Conservation (phyloP, 805 yeast species). For the Clavispora asparagi region DNA sequence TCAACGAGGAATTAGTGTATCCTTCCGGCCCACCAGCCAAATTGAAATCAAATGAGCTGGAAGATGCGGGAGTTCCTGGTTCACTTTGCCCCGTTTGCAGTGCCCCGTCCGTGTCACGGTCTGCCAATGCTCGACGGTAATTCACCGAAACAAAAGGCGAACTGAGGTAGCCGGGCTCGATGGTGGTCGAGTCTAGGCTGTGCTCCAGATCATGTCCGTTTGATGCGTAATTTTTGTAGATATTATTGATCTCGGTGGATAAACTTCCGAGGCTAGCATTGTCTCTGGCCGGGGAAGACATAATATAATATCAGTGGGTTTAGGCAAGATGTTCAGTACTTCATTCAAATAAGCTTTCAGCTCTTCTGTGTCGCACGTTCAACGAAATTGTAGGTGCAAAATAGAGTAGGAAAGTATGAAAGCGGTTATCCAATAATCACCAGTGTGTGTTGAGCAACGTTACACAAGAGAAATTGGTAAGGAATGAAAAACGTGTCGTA, state of each 20-base stretch:
- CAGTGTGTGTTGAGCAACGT: neutral
- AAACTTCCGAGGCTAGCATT: constrained; percentile 11
- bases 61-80: constrained; percentile 27
- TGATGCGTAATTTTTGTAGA: constrained; percentile 8
- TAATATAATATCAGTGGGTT: neutral
- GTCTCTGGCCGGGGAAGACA: neutral
- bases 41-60: constrained; percentile 29
- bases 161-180: constrained; percentile 3
- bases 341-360: neutral
- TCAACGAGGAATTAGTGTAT: constrained; percentile 32
- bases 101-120: neutral
- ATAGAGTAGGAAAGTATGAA: neutral
- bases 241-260: constrained; percentile 10
- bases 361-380: neutral
- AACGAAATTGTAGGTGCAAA: neutral
- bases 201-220: neutral
- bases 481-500: neutral
- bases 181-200: constrained; percentile 7
- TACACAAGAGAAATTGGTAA: neutral
- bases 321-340: neutral
- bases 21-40: constrained; percentile 13
- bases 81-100: constrained; percentile 16
- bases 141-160: neutral
- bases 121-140: neutral
- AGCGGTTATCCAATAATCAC: neutral